Conservation (phyloP, 257 asterid species). For the Leonotis leonurus region DNA sequence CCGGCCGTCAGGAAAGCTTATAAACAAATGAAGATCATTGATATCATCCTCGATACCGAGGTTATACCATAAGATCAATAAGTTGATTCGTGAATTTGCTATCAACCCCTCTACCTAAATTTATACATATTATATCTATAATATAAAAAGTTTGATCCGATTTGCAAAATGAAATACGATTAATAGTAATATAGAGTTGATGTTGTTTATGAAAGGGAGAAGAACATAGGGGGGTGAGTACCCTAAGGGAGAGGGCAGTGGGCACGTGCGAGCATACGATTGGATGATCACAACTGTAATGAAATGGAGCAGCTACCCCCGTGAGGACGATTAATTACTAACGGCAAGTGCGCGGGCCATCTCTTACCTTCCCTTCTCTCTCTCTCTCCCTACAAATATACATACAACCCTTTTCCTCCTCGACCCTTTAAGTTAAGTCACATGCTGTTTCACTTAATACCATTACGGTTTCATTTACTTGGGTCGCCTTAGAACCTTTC, state of each 20-base stretch:
- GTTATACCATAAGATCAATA: no score
- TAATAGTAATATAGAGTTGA: background rate
- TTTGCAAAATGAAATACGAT: no score
- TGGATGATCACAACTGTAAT: constrained; percentile 29
- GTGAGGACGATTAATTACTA: constrained; percentile 69
- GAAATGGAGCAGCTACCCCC: constrained; percentile 36
- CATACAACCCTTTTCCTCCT: constrained; percentile 12
- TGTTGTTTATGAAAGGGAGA: background rate
- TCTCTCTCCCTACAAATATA: background rate
- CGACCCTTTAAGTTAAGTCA: constrained; percentile 27
- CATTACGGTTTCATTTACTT: constrained; percentile 3
- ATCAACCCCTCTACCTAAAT: no score
- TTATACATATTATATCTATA: no score
- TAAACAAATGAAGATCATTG: no score
- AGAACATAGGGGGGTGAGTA: background rate
- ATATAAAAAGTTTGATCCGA: no score
- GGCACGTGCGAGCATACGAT: constrained; percentile 18
- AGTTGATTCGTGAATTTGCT: no score
- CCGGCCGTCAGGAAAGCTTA: no score
- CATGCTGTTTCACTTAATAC: constrained; percentile 22
- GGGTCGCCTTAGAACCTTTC: background rate
- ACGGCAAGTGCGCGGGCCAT: constrained; percentile 54
- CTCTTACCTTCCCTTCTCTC: constrained; percentile 23
- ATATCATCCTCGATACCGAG: no score
- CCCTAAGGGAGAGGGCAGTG: constrained; percentile 24